A percentile compares a stretch with the other conserved stretches of the same genome.
Conservation (phyloP, 148 eudicot genomes). For the Pouteria glomerata region DNA sequence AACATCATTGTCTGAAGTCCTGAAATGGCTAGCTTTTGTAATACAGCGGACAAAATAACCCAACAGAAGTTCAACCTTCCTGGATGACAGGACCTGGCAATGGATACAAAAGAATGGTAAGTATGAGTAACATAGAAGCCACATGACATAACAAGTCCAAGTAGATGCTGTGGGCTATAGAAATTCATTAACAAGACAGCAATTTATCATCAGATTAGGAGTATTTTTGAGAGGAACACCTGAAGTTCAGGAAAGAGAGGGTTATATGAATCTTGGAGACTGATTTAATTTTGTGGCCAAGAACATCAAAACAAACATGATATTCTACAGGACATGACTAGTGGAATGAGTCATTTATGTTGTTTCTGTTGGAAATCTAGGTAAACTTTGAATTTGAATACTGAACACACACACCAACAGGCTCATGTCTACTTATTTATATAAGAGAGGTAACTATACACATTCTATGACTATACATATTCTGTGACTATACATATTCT, state of each 20-base stretch:
- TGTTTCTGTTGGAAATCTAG: not conserved
- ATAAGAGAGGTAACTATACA: too few species aligned
- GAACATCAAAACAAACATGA: not conserved
- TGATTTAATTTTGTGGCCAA: not conserved
- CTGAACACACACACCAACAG: too few species aligned
- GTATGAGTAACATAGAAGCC: too few species aligned
- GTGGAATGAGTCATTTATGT: too few species aligned
- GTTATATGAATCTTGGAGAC: not conserved
- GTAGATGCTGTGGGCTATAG: not conserved
- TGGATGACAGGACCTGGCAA: conserved; percentile 72
- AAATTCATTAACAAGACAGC: not conserved
- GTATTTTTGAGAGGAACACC: not conserved
- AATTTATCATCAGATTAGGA: not conserved
- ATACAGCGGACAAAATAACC: conserved; percentile 75
- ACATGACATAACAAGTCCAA: not conserved
- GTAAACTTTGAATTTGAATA: too few species aligned
- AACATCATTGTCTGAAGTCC: conserved; percentile 15
- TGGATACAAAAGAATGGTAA: too few species aligned
- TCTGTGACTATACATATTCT: too few species aligned
- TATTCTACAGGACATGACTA: not conserved
- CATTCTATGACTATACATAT: too few species aligned
- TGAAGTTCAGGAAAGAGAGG: not conserved
- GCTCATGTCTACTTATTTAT: too few species aligned
- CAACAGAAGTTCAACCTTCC: conserved; percentile 70
- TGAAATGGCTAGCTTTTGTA: conserved; percentile 22